Evolutionary conservation across 176 grass and related monocot genomes (phyloP).

Genomic region (maize (Zea mays)): Zm-B73-REFERENCE-NAM-5.0 NC_050100.1:225143001-225143500

Average conservation of each 20-base stretch:
- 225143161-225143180: slow-evolving; percentile 49
- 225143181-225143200: slow-evolving; percentile 43
- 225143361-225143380: neutral
- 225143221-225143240: slow-evolving; percentile 34
- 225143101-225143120: too few relatives aligned
- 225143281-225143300: slow-evolving; percentile 44
- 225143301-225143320: slow-evolving; percentile 49
- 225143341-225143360: neutral
- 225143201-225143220: slow-evolving; percentile 44
- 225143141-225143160: slow-evolving; percentile 39
- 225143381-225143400: neutral
- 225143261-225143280: slow-evolving; percentile 60
- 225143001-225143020: too few relatives aligned
- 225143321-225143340: slow-evolving; percentile 50
- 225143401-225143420: too few relatives aligned
- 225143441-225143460: too few relatives aligned
- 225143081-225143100: too few relatives aligned
- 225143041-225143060: too few relatives aligned
- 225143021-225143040: too few relatives aligned
- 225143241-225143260: slow-evolving; percentile 51
- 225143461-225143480: too few relatives aligned
- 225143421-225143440: too few relatives aligned
- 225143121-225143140: too few relatives aligned
- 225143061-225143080: too few relatives aligned
- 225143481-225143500: too few relatives aligned